Percentiles rank a stretch among this genome's conserved stretches.
Conservation (phyloP, 176 grass and related monocot genomes). For the Typha latifolia region DNA sequence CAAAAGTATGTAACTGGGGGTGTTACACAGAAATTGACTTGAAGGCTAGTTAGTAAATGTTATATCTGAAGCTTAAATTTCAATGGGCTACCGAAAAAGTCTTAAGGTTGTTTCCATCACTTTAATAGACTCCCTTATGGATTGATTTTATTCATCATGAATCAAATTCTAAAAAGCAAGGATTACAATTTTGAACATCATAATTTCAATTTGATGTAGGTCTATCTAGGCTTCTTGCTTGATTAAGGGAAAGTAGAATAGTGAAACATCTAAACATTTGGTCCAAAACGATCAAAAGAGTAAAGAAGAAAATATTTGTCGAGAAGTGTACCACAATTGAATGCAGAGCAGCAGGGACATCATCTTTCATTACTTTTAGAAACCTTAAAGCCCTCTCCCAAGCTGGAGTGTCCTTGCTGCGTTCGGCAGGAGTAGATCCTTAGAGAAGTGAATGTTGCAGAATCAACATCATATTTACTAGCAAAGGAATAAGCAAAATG, state of each 20-base stretch:
- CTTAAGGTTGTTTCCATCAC: too few relatives aligned
- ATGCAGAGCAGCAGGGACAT: slow-evolving; percentile 79
- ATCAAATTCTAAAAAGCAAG: too few relatives aligned
- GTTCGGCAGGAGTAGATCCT: slow-evolving; percentile 99
- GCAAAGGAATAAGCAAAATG: background rate
- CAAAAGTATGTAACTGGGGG: too few relatives aligned
- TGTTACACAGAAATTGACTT: too few relatives aligned
- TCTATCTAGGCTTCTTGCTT: background rate
- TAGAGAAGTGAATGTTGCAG: slow-evolving; percentile 87
- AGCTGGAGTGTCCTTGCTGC: slow-evolving; percentile 86
- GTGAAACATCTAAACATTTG: background rate
- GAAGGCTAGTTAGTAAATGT: too few relatives aligned
- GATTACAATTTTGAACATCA: too few relatives aligned
- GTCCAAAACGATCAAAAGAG: background rate
- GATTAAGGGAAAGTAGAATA: background rate
- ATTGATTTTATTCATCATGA: too few relatives aligned
- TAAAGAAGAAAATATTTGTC: background rate
- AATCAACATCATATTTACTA: slow-evolving; percentile 64
- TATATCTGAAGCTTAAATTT: too few relatives aligned
- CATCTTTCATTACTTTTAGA: slow-evolving; percentile 75
- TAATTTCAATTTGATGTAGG: too few relatives aligned
- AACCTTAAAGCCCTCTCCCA: slow-evolving; percentile 83
- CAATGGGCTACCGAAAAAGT: too few relatives aligned
- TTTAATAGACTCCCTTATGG: too few relatives aligned
- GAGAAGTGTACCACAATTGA: slow-evolving; percentile 74